A percentile compares a stretch with the other conserved stretches of the same genome.
Conservation (phyloP, 2,329 filamentous ascomycete species). For the Fusarium solani-melongenae region DNA sequence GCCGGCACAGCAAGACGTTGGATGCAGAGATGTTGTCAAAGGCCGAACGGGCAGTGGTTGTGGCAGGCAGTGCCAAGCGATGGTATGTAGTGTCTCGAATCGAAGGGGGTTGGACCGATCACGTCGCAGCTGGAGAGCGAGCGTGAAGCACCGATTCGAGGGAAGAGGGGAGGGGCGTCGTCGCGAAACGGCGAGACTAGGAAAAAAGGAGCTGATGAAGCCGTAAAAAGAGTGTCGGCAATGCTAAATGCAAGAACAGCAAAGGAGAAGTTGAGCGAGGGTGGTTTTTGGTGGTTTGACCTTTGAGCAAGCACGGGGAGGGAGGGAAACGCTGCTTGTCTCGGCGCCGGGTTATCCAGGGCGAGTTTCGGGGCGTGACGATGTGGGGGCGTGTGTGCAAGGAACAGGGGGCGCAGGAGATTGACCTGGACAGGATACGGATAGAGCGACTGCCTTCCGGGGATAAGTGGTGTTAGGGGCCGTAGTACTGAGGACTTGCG, state of each 20-base stretch:
- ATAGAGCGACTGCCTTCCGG: slow-evolving; percentile 8
- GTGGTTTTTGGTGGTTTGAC: slow-evolving; percentile 40
- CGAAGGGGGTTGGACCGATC: slow-evolving; percentile 25
- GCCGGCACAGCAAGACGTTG: slow-evolving; percentile 34
- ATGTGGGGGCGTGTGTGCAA: slow-evolving; percentile 21
- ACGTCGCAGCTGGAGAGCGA: slow-evolving; percentile 9
- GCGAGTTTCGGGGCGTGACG: slow-evolving; percentile 24
- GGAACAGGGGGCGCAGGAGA: slow-evolving; percentile 31
- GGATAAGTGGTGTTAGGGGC: neutral
- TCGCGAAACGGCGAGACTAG: slow-evolving; percentile 29
- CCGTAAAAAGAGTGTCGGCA: slow-evolving; percentile 43
- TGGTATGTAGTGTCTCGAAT: slow-evolving; percentile 17
- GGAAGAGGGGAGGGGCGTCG: slow-evolving; percentile 6
- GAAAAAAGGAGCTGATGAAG: slow-evolving; percentile 18
- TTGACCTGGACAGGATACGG: slow-evolving; percentile 24
- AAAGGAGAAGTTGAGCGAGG: slow-evolving; percentile 34
- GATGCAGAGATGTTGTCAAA: slow-evolving; percentile 21
- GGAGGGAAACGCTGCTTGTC: slow-evolving; percentile 41
- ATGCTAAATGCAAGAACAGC: slow-evolving; percentile 39
- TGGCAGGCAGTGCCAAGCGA: slow-evolving; percentile 17
- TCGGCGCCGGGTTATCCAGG: slow-evolving; percentile 43
- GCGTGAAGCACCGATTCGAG: slow-evolving; percentile 27
- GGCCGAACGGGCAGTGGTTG: slow-evolving; percentile 28
- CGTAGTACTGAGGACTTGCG: neutral
- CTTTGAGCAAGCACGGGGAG: slow-evolving; percentile 27